Evolutionary conservation across 129 eudicot species (phyloP).

Genomic region (Flaveria linearis): DNA sequence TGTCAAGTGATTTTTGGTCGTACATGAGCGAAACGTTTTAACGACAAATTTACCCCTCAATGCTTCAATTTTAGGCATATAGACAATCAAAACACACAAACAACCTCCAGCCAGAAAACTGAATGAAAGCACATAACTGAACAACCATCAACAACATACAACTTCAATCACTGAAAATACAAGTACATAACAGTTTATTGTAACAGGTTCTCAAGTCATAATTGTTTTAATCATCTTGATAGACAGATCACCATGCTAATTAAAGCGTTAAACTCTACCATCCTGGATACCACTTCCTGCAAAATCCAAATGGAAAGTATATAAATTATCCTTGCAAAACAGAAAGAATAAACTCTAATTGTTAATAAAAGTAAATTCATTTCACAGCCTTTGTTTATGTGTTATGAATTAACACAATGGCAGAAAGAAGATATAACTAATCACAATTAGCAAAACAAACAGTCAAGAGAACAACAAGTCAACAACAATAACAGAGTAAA

Average conservation of each 20-base stretch:
- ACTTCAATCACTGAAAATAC: neutral
- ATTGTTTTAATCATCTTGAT: neutral
- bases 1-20: no score
- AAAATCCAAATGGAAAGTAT: neutral
- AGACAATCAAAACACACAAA: neutral
- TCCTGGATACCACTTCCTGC: slow-evolving; percentile 3
- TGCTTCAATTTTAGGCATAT: no score
- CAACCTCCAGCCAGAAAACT: neutral
- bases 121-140: neutral
- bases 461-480: neutral
- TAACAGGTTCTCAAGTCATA: slow-evolving; percentile 8
- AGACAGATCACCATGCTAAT: neutral
- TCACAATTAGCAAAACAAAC: neutral
- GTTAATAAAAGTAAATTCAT: neutral
- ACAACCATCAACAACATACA: slow-evolving; percentile 8
- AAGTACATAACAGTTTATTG: slow-evolving; percentile 16
- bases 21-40: no score
- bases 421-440: neutral
- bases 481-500: neutral
- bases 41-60: no score
- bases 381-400: neutral
- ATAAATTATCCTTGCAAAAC: neutral
- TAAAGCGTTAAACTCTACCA: neutral
- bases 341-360: neutral
- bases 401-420: neutral